Evolutionary conservation across 106 monocot genomes (phyloP).

Genomic region (Triglochin maritima): DNA sequence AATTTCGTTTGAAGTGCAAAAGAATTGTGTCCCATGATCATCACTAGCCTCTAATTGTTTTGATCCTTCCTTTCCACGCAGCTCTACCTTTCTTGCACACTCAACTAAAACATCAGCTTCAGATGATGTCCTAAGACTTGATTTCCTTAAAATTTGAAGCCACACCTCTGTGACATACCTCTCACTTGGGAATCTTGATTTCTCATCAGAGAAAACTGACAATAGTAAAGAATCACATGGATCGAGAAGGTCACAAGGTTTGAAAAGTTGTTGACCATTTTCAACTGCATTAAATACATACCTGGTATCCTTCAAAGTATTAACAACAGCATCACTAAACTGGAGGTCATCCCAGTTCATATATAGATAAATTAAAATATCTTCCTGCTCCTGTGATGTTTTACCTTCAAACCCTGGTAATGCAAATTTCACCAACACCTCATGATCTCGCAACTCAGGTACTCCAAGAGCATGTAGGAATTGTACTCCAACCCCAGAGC

Average conservation of each 20-base stretch:
- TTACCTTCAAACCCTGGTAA: slow-evolving; percentile 80
- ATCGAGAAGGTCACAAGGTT: slow-evolving; percentile 78
- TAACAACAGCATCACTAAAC: slow-evolving; percentile 40
- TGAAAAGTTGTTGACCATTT: slow-evolving; percentile 41
- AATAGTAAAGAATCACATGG: slow-evolving; percentile 69
- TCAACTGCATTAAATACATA: slow-evolving; percentile 76
- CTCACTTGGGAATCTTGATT: slow-evolving; percentile 71
- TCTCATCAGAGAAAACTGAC: slow-evolving; percentile 72
- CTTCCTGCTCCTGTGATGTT: slow-evolving; percentile 60
- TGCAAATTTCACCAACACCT: slow-evolving; percentile 75
- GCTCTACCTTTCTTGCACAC: slow-evolving; percentile 81
- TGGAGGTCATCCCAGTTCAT: slow-evolving; percentile 79
- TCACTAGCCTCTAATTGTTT: slow-evolving; percentile 18
- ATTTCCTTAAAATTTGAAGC: slow-evolving; percentile 72
- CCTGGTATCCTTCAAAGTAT: slow-evolving; percentile 56
- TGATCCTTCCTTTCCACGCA: slow-evolving; percentile 46
- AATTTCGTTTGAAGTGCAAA: slow-evolving; percentile 28
- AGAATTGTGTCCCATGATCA: slow-evolving; percentile 50
- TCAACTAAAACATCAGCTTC: slow-evolving; percentile 67
- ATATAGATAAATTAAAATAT: slow-evolving; percentile 58
- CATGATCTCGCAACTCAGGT: slow-evolving; percentile 56
- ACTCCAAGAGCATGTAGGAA: slow-evolving; percentile 72
- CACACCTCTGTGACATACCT: slow-evolving; percentile 67
- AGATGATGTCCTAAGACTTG: slow-evolving; percentile 61
- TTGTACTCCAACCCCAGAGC: slow-evolving; percentile 24